Base-by-base conservation (phyloP, 2,329 filamentous ascomycete genomes). In the Mariannaea elegans region DNA sequence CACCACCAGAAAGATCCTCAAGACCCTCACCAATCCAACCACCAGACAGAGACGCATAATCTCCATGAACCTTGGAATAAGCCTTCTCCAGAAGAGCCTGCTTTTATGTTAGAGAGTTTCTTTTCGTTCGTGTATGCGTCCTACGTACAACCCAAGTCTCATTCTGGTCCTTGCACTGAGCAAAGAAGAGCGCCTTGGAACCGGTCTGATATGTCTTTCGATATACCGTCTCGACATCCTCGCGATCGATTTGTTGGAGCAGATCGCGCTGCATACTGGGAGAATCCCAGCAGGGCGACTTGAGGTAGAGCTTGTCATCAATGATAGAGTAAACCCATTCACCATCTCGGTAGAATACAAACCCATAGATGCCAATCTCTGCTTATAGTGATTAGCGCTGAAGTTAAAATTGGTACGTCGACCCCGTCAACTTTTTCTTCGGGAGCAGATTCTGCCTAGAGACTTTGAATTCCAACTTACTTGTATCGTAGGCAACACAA, bases 251-350 rank as follows among this genome's bases (percentile, higher is more conserved):
- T 69, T 93, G 89, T 68, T 93, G 86, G 71, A 93, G 85, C 21
- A 93, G 81, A 53, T 91, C 85, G 36, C 91, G 86, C 71, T 93
- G 90, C 73, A 91, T 84, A 49, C 90, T 88, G 1, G 87, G 89
- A 31, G 92, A 91, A 65, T 96, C 91, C 79, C 92, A 96, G 71
- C 91, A 90, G 4, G 92, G 90, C 2, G 91, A 92, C 60, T 89
- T 91, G 16, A 97, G 84, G 73, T 92, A 96, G 3, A 97, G 82
- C 76, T 96, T 96, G 75, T 97, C 93, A 71, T 97, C 93, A 59
- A 97, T 88, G 62, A 97, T 94, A 58, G 91, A 93, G 68, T 93
- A 93, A 56, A 94, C 91, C 93, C 93, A 97, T 76, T 95, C 92
- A 52, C 93, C 93, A 70, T 97, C 93, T 72, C 92, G 82, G 73